Percentiles rank a stretch among this genome's conserved stretches.
phyloP scores from a whole-genome alignment of 139 green algal genomes.

The Raphidocelis subcapitata region DNA sequence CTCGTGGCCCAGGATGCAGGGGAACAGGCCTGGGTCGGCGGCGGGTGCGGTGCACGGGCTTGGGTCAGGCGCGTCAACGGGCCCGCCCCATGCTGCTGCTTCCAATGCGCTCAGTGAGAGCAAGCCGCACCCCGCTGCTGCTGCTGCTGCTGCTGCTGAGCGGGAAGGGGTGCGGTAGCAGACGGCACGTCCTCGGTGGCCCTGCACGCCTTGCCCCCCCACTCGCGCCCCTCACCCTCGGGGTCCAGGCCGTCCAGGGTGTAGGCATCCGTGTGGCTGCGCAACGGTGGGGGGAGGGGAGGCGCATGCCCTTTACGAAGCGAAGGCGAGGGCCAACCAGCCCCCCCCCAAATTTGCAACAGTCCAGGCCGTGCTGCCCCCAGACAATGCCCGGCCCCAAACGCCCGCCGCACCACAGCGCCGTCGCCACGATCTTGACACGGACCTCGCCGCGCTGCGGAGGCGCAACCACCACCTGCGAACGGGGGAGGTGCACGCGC shows the following conservation, averaged over 20 bases:
- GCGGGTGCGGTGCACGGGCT: no score
- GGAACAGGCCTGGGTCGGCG: constrained; percentile 80
- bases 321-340: no score
- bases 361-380: no score
- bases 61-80: no score
- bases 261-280: constrained; percentile 56
- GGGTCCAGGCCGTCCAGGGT: constrained; percentile 82
- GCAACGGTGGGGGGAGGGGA: background rate
- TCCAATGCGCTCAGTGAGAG: background rate
- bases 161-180: no score
- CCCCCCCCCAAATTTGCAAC: no score
- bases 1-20: constrained; percentile 97
- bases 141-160: no score
- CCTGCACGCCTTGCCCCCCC: background rate
- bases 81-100: no score
- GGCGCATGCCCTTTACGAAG: no score
- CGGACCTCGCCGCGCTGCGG: constrained; percentile 90
- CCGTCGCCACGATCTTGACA: constrained; percentile 84
- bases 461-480: constrained; percentile 75
- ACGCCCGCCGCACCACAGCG: constrained; percentile 92
- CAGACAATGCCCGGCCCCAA: background rate
- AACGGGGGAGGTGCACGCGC: no score
- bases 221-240: constrained; percentile 42
- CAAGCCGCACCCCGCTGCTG: no score
- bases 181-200: no score